Percentiles rank a stretch among this genome's conserved stretches.
phyloP scores from a whole-genome alignment of 2,329 filamentous ascomycete species.

The Tolypocladium guangdongense region DNA sequence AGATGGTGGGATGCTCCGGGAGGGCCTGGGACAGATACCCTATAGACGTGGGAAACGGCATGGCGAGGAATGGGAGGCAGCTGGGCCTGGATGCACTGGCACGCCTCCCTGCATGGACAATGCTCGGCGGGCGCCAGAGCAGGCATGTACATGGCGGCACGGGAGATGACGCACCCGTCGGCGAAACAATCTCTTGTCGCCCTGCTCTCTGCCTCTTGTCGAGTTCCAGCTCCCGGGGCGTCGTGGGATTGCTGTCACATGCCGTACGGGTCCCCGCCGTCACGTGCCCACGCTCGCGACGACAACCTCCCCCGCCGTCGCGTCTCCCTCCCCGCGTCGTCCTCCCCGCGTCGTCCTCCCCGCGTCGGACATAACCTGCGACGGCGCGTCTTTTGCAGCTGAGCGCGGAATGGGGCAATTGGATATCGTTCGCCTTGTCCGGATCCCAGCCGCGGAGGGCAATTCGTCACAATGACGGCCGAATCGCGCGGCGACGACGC shows the following conservation, averaged over 20 bases:
- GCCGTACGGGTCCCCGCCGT: neutral
- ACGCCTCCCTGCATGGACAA: neutral
- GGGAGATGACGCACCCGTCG: neutral
- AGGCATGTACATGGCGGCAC: neutral
- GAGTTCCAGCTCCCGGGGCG: neutral
- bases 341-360: too few relatives aligned
- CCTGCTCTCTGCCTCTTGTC: neutral
- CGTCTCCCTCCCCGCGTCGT: neutral
- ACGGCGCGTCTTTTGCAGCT: neutral
- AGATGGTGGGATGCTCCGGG: neutral
- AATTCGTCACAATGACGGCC: neutral
- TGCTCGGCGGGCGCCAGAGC: neutral
- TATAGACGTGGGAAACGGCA: neutral
- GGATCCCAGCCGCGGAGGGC: too few relatives aligned
- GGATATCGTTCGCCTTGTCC: too few relatives aligned
- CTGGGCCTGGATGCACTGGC: neutral
- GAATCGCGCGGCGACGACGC: neutral
- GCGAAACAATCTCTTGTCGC: neutral
- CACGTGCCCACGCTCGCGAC: neutral
- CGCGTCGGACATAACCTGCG: neutral
- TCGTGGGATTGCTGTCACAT: too few relatives aligned
- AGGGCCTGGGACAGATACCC: neutral
- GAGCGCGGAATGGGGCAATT: neutral
- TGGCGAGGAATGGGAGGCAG: neutral
- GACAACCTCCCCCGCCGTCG: neutral